These are phyloP conservation scores for Aspergillus alliaceus DNA, from an alignment of 2,329 filamentous ascomycete genomes.

Conservation along the genomic window DNA sequence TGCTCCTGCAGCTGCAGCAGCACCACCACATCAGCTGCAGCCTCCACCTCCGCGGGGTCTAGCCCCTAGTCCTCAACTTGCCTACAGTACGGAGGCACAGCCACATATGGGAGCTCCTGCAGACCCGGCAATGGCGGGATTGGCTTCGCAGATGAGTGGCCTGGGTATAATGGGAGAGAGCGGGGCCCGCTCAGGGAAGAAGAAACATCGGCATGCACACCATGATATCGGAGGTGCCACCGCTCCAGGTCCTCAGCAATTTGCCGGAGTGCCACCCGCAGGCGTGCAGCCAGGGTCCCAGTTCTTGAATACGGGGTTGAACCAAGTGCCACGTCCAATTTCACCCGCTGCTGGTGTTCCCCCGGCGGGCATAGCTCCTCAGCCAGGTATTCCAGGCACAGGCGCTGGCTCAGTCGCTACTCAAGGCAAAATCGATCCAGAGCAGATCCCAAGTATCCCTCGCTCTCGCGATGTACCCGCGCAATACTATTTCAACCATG, in stretches of 20 bases:
- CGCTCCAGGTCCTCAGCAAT: conserved; percentile 55
- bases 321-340: conserved; percentile 33
- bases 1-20: conserved; percentile 26
- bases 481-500: conserved; percentile 78
- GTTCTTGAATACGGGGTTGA: conserved; percentile 59
- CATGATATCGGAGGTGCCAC: conserved; percentile 76
- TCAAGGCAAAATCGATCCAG: conserved; percentile 77
- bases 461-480: conserved; percentile 78
- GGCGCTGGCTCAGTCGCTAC: conserved; percentile 62
- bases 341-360: conserved; percentile 29
- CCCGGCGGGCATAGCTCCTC: conserved; percentile 26
- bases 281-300: conserved; percentile 56
- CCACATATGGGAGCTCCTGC: conserved; percentile 23
- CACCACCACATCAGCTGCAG: conserved; percentile 20
- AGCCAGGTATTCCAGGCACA: conserved; percentile 43
- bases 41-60: conserved; percentile 23
- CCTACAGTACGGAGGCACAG: conserved; percentile 30
- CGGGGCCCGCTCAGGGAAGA: conserved; percentile 60
- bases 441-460: conserved; percentile 91
- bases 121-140: conserved; percentile 38
- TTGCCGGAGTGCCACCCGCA: conserved; percentile 65
- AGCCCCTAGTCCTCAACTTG: conserved; percentile 24
- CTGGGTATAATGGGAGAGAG: conserved; percentile 64
- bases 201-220: conserved; percentile 93
- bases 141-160: conserved; percentile 70